Base-by-base conservation (phyloP, 306 rosid species). In the Senna tora region DNA sequence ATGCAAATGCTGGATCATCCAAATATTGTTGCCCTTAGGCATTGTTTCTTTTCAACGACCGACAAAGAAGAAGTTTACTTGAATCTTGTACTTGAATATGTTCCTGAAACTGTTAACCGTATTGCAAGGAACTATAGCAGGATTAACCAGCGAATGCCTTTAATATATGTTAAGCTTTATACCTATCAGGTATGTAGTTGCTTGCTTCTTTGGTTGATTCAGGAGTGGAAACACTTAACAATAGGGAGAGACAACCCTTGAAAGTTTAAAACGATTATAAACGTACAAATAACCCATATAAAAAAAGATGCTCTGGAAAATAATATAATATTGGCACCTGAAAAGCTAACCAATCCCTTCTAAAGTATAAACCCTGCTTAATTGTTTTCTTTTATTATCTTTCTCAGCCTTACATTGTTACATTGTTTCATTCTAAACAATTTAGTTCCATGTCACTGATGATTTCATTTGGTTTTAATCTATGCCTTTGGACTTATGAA, bases 1-100 rank as follows among this genome's bases (percentile, higher is more conserved):
- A 87, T 90, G 96, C 93, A 93, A 21, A 76, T 84, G 78, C 87
- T 90, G 87, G 90, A 88, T 77, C 96, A 90, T 84, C 88, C 93
- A 5, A 90, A 90, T 73, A 89, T 88, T 56, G 84, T 90, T 53
- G 83, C 86, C 47, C 58, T 89, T 71, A 88, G 76, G 86, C 94
- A 88, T 81, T 86, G 89, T 65, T 88, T 88, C 85, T 88, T 88
- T 72, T 88, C 94, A 62, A 84, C 94, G 10, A 86, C 94, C 38
- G 81, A 78, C 74, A 86, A 77, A 65, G 80, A 86, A 45, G 91
- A 88, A 56, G 85, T 88, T 58, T 88, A 84, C 73, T 90, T 88
- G 64, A 88, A 88, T 79, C 68, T 88, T 81, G 94, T 88, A 15
- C 87, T 88, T 90, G 94, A 88, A 62, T 88, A 88, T 83, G 88